Evolutionary conservation across 2,329 filamentous ascomycete species (phyloP), one percentile per base, ranked within the genome.

Genomic region (Sclerotinia trifoliorum): DNA sequence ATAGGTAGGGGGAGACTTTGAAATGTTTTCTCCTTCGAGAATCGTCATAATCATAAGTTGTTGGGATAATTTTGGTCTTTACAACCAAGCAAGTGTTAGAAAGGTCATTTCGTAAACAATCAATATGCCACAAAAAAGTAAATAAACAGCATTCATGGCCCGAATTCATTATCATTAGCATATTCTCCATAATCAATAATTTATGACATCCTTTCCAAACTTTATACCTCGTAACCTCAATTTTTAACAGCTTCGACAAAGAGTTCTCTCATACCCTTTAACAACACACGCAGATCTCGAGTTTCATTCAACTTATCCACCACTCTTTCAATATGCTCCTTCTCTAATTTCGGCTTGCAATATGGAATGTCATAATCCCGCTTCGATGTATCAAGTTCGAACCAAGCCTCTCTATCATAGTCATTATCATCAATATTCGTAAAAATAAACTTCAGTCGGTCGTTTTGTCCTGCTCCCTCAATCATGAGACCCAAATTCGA

Each of bases 331-430:
- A 95, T 86, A 74, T 89, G 89, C 71, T 93, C 91, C 70, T 85
- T 83, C 77, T 96, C 91, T 71, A 97, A 81, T 80, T 93, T 94
- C 17, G 95, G 95, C 77, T 90, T 85, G 75, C 90, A 91, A 74
- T 92, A 90, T 69, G 88, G 85, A 49, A 98, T 90, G 71, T 92
- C 90, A 79, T 97, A 98, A 75, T 97, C 94, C 70, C 91, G 84
- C 71, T 87, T 88, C 48, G 88, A 87, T 57, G 91, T 96, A 73
- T 90, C 89, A 68, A 99, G 82, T 81, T 98, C 94, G 77, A 99
- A 98, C 89, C 91, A 96, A 19, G 91, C 93, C 81, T 98, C 94
- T 69, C 88, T 85, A 74, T 94, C 92, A 90, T 92, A 94, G 77
- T 95, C 90, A 75, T 88, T 87, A 81, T 96, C 93, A 77, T 96